Conservation (phyloP, 106 monocot genomes). For the Dendrobium chrysotoxum region DNA sequence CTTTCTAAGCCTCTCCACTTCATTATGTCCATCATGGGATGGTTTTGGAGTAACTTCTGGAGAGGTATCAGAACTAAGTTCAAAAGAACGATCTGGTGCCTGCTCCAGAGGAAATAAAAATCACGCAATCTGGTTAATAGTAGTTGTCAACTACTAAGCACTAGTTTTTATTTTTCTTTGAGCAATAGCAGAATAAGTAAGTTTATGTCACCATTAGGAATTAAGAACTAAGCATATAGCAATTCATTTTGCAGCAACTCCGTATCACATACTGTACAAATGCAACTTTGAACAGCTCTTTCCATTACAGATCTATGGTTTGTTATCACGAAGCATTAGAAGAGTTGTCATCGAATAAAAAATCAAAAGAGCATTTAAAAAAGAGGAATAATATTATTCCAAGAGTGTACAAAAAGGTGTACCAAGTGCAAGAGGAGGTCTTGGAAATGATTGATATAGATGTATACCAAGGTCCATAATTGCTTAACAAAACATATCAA, state of each 20-base stretch:
- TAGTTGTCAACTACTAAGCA: not conserved
- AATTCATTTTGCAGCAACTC: not conserved
- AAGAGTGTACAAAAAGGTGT: not conserved
- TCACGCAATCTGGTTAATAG: not conserved
- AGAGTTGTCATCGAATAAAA: not conserved
- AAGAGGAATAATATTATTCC: not conserved
- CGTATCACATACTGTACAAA: not conserved
- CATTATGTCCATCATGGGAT: conserved; percentile 4
- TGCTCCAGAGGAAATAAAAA: conserved; percentile 11
- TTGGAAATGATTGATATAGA: not conserved
- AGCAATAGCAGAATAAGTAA: not conserved
- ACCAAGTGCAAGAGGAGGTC: not conserved
- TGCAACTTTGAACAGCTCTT: not conserved
- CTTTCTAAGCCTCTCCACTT: not conserved
- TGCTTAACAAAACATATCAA: not conserved
- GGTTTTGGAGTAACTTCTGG: conserved; percentile 17
- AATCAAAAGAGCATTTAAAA: not conserved
- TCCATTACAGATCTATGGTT: not conserved
- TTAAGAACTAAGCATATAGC: not conserved
- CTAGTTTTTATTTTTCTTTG: not conserved
- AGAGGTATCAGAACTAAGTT: conserved; percentile 41
- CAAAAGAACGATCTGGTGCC: conserved; percentile 31
- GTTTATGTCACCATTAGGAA: not conserved
- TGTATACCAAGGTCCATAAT: not conserved
- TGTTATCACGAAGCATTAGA: not conserved